Base-by-base conservation (phyloP, 257 asterid genomes). In the Ballota nigra region DNA sequence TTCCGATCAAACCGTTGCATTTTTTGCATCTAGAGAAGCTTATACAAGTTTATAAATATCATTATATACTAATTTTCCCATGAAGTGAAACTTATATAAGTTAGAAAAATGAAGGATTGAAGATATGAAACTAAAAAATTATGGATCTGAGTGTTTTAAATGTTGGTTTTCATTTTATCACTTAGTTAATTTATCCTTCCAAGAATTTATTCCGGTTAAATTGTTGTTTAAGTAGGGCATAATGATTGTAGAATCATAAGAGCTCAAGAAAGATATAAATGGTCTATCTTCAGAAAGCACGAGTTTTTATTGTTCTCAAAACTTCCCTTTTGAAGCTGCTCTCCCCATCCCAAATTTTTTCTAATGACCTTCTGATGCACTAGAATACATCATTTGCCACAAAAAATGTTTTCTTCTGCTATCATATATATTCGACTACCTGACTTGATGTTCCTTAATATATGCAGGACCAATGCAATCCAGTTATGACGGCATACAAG, bases 401-500 rank as follows among this genome's bases (percentile, higher is more conserved):
- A 16, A 18, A 51, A 45, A 45, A 5, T 4, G 7, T 51, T 6
- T 18, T 51, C 58, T 51, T 51, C 26, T 16, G 26, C 58, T 51
- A 51, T 45, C 58, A 18, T 43, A 38, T 51, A 23, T 68, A 18
- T 18, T 23, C 53, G 41, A 61, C 13, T 67, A 15, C 20, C 71
- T 65, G 64, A 73, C 53, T 47, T 18, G 63, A 4, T 36, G 29
- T 23, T 36, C 24, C 29, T 66, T 38, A 56, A 9, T 36, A 24
- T 22, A 57, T 81, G 70, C 89, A 92, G 98, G 95, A 77, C 33
- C 76, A 18, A n/a, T 87, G 96, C 61, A 62, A 81, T 67, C 97
- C 97, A 19, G 89, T 93, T 63, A 86, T 89, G 90, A 93, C 98
- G 38, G 94, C 96, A 45, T 90, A 90, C 92, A 93, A 93, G 58